Evolutionary conservation across 164 flowering plant genomes (phyloP).

Genomic region (Protea cynaroides): DNA sequence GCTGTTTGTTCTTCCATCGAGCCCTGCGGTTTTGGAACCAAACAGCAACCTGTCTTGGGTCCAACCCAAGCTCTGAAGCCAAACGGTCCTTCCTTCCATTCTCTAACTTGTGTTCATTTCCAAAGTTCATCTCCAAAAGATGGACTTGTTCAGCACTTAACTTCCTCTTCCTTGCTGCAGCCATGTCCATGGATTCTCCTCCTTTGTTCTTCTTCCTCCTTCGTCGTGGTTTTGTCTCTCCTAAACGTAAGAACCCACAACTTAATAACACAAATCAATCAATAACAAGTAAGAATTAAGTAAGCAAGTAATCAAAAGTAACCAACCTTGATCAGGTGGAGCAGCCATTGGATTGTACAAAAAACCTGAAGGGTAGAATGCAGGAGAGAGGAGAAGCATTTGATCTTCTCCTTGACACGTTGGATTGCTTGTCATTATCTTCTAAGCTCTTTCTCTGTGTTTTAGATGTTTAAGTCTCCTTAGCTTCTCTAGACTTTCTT

Average conservation of each 20-base stretch:
- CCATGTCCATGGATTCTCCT: slow-evolving; percentile 15
- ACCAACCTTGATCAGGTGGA: slow-evolving; percentile 34
- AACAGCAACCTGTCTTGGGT: slow-evolving; percentile 69
- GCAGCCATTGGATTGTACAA: slow-evolving; percentile 15
- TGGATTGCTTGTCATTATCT: slow-evolving; percentile 10
- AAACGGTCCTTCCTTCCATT: slow-evolving; percentile 55
- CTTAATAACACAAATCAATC: no score
- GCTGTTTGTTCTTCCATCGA: slow-evolving; percentile 63
- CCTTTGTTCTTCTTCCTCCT: slow-evolving; percentile 43
- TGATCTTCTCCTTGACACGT: slow-evolving; percentile 24
- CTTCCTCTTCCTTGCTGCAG: slow-evolving; percentile 44
- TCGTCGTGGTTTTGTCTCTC: slow-evolving; percentile 27
- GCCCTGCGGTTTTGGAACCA: slow-evolving; percentile 83
- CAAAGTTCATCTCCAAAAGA: slow-evolving; percentile 46
- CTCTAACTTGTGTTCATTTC: slow-evolving; percentile 56
- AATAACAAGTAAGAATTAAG: neutral
- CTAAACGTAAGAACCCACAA: slow-evolving; percentile 14
- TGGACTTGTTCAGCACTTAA: slow-evolving; percentile 48
- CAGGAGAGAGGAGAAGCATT: slow-evolving; percentile 30
- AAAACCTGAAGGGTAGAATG: slow-evolving; percentile 22
- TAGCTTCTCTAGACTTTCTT: neutral
- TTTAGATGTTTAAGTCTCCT: neutral
- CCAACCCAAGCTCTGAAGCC: slow-evolving; percentile 57
- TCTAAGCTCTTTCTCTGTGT: slow-evolving; percentile 8
- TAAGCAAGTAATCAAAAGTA: neutral